A percentile compares a stretch with the other conserved stretches of the same genome.
phyloP scores from a whole-genome alignment of 2,329 filamentous ascomycete genomes.

The Monilinia fructigena region DNA sequence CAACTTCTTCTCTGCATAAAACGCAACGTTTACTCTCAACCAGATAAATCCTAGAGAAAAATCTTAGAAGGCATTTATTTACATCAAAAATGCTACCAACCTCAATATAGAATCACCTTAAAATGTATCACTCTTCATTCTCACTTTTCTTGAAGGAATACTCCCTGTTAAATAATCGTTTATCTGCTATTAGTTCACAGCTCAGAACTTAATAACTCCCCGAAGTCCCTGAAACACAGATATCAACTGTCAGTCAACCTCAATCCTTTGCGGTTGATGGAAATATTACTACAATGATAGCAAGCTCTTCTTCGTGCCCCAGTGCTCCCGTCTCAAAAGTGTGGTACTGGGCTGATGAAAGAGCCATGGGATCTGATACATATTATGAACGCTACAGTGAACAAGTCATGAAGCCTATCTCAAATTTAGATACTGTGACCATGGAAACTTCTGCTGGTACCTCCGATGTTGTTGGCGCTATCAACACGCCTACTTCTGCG shows the following conservation, averaged over 20 bases:
- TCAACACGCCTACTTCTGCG: too few species aligned
- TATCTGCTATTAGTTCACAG: neutral
- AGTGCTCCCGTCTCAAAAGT: neutral
- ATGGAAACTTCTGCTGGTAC: neutral
- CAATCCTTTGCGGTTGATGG: neutral
- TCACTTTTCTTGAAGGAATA: neutral
- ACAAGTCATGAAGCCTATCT: neutral
- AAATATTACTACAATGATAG: neutral
- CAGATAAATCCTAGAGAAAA: neutral
- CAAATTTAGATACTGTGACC: too few species aligned
- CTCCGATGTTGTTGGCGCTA: neutral
- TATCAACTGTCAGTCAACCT: neutral
- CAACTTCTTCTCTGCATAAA: neutral
- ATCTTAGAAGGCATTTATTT: neutral
- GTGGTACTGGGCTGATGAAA: neutral
- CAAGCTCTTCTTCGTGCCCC: neutral
- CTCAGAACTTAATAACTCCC: neutral
- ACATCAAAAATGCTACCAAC: neutral
- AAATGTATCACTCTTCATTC: neutral
- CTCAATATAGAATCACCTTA: neutral
- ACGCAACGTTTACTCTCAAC: neutral
- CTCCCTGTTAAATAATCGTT: neutral
- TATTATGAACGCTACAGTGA: neutral
- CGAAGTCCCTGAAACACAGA: neutral
- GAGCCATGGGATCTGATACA: neutral